These are phyloP conservation scores for Endocladia muricata DNA, from an alignment of 31 red algal genomes.

Conservation along the genomic window DNA sequence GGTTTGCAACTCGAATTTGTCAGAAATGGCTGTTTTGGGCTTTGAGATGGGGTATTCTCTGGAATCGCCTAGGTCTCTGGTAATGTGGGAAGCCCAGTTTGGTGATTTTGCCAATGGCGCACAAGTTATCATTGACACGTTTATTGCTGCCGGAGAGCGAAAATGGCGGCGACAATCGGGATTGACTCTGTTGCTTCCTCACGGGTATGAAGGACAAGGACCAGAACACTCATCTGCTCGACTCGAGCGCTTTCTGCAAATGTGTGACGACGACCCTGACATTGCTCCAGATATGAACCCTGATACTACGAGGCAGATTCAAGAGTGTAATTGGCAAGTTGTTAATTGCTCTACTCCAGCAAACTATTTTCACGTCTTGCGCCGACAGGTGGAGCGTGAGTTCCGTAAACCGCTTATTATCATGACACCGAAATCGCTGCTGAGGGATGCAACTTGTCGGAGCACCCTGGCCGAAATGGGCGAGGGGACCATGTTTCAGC, in stretches of 20 bases:
- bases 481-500: conserved; percentile 65
- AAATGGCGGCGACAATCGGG: conserved; percentile 97
- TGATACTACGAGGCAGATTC: conserved; percentile 79
- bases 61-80: conserved; percentile 83
- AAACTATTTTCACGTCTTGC: conserved; percentile 96
- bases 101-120: conserved; percentile 99
- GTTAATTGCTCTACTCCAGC: conserved; percentile 94
- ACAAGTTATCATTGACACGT: conserved; percentile 99
- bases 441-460: conserved; percentile 75
- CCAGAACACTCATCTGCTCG: conserved; percentile 98
- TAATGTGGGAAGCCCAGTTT: conserved; percentile 99
- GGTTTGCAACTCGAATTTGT: conserved; percentile 96
- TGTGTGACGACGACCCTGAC: conserved; percentile 94
- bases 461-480: conserved; percentile 72
- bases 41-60: conserved; percentile 97
- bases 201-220: conserved; percentile 99
- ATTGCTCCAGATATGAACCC: conserved; percentile 80
- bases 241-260: conserved; percentile 91
- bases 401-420: conserved; percentile 98
- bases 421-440: conserved; percentile 93
- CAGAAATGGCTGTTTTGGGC: conserved; percentile 94
- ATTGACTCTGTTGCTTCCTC: conserved; percentile 91
- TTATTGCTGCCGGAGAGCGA: conserved; percentile 93
- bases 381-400: conserved; percentile 90
- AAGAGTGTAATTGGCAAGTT: conserved; percentile 94